Evolutionary conservation across 202 grass and related monocot species (phyloP), one percentile per base, ranked within the genome.

Genomic region (Setaria italica): DNA sequence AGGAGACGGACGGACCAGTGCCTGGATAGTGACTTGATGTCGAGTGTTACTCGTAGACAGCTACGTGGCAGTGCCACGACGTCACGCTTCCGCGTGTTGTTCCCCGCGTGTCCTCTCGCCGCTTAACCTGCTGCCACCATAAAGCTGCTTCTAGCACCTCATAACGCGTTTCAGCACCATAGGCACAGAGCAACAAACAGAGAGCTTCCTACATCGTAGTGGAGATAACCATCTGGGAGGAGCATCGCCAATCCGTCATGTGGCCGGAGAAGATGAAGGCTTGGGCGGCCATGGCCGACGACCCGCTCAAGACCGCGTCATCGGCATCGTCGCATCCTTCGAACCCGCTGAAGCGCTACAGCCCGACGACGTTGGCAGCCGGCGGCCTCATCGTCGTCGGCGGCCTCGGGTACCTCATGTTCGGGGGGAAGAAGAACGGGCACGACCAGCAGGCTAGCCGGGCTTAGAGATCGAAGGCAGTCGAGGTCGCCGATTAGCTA

Each of bases 331-430:
- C 53, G 9, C 71, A 85, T 19, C 35, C 64, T 3, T 73, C 60
- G 0, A 82, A 55, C 76, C 84, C 79, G 17, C 25, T 87, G 50
- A 81, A 83, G 45, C 84, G 88, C 64, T 90, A 89, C 82, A 94
- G 60, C 68, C 90, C 90, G 1, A 55, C 76, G 62, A 93, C 90
- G 7, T 74, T 94, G 82, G 90, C 89, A 2, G 80, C 62, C 34
- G 88, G 82, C 1, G 92, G 92, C 48, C 77, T 94, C 85, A 65
- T 92, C 20, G 69, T 82, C 19, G 80, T 92, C 39, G 90, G 90
- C 25, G 47, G 72, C 42, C 84, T 97, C 14, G 59, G 89, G 67
- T 97, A 97, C 70, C 43, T 86, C 67, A 85, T 90, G 82, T 78
- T 88, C 72, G 92, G 86, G 47, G 71, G 78, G 70, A 97, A 85